Percentiles rank a stretch among this genome's conserved stretches.
These are phyloP conservation scores for Globisporangium acanthophoron DNA, from an alignment of 352 stramenopile genomes.

Conservation along the genomic window DNA sequence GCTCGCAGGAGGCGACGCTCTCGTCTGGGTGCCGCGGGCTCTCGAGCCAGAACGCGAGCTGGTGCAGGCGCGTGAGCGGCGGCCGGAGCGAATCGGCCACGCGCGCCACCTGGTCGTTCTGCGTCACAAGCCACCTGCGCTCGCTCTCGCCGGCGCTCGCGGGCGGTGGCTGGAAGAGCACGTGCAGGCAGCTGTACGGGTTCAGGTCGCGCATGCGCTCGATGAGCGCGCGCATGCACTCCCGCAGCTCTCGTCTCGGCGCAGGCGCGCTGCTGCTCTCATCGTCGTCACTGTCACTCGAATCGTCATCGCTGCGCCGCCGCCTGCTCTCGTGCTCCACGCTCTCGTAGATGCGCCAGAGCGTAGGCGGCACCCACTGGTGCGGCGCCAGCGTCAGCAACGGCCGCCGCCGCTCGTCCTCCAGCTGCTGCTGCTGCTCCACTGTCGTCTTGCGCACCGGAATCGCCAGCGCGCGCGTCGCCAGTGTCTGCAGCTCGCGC, in stretches of 20 bases:
- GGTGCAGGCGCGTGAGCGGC: constrained; percentile 19
- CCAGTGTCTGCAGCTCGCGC: constrained; percentile 1
- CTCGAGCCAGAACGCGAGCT: constrained; percentile 19
- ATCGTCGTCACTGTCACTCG: neutral
- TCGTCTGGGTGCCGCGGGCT: constrained; percentile 4
- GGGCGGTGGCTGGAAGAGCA: constrained; percentile 30
- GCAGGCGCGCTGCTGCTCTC: neutral
- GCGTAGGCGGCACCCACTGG: constrained; percentile 29
- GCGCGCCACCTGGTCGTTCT: constrained; percentile 14
- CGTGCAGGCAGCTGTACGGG: constrained; percentile 36
- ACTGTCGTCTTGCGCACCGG: neutral
- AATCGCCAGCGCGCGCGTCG: neutral
- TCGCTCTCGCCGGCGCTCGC: constrained; percentile 7
- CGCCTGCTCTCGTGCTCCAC: constrained; percentile 10
- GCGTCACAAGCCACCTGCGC: constrained; percentile 13
- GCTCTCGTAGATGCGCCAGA: constrained; percentile 31
- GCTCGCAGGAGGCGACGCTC: constrained; percentile 21
- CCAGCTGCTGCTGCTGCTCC: neutral
- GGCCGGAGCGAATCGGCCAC: constrained; percentile 20
- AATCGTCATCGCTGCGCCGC: neutral
- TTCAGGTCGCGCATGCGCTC: constrained; percentile 22
- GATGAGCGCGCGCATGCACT: constrained; percentile 26
- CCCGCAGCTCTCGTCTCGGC: constrained; percentile 16
- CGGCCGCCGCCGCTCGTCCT: neutral
- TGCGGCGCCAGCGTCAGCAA: constrained; percentile 17